These are phyloP conservation scores for Talaromyces thailandensis DNA, from an alignment of 495 filamentous ascomycete species.

Conservation along the genomic window DNA sequence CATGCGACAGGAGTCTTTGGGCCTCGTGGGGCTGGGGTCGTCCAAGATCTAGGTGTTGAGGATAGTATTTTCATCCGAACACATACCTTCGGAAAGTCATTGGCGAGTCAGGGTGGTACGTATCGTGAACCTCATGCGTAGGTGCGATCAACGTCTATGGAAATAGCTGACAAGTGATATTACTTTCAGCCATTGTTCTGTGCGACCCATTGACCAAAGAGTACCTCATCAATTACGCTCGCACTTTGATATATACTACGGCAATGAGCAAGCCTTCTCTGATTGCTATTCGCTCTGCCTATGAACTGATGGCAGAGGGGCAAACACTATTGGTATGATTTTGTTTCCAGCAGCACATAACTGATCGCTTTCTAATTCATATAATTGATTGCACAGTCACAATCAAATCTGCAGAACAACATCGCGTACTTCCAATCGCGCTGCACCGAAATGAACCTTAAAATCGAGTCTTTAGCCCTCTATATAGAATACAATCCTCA, in stretches of 20 bases:
- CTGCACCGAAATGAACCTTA: conserved; percentile 15
- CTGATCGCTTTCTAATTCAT: neutral
- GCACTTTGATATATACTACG: conserved; percentile 23
- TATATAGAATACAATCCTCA: conserved; percentile 7
- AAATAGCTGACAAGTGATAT: neutral
- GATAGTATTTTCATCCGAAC: conserved; percentile 57
- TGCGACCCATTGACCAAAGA: conserved; percentile 16
- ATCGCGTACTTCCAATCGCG: conserved; percentile 11
- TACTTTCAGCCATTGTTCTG: conserved; percentile 8
- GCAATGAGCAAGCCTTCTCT: conserved; percentile 24
- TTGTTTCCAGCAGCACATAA: neutral
- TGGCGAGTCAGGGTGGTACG: conserved; percentile 65
- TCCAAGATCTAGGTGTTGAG: conserved; percentile 59
- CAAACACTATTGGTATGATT: neutral
- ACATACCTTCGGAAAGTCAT: conserved; percentile 70
- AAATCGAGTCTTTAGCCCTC: conserved; percentile 9
- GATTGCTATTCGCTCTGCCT: conserved; percentile 22
- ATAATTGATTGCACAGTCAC: neutral
- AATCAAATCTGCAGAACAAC: conserved; percentile 1
- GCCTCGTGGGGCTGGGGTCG: conserved; percentile 52
- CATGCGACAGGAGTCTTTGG: conserved; percentile 66
- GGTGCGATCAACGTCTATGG: neutral
- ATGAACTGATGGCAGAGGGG: conserved; percentile 10
- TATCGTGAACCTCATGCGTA: conserved; percentile 4
- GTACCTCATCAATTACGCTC: conserved; percentile 24